Evolutionary conservation across 345 rosid genomes (phyloP).

Genomic region (Moricandia arvensis): DNA sequence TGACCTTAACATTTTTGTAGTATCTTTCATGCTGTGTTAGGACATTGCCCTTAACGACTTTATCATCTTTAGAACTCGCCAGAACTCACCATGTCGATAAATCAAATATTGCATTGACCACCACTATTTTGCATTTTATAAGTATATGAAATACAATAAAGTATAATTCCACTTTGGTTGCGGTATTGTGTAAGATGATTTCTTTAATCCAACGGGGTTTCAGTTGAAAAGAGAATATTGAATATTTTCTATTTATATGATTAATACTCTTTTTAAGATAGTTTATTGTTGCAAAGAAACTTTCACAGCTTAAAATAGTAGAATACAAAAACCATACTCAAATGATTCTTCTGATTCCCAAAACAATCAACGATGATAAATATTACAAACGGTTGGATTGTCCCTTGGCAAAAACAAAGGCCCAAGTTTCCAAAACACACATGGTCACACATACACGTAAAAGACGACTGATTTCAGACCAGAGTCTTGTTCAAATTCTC

Average conservation of each 20-base stretch:
- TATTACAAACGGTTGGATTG: neutral
- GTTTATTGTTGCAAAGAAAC: neutral
- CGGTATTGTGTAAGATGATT: too few relatives aligned
- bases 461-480: neutral
- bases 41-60: too few relatives aligned
- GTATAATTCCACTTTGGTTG: too few relatives aligned
- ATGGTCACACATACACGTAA: neutral
- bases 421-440: neutral
- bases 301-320: neutral
- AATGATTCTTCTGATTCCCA: neutral
- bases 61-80: too few relatives aligned
- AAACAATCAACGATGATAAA: neutral
- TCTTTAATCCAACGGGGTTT: neutral
- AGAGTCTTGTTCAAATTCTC: neutral
- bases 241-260: neutral
- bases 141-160: too few relatives aligned
- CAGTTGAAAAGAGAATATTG: neutral
- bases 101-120: too few relatives aligned
- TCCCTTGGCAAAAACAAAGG: neutral
- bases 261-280: neutral
- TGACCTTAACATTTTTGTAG: too few relatives aligned
- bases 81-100: too few relatives aligned
- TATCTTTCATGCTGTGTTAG: too few relatives aligned
- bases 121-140: too few relatives aligned
- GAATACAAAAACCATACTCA: neutral